phyloP scores from a whole-genome alignment of 192 early-diverging fungal genomes.

The Backusella psychrophila region DNA sequence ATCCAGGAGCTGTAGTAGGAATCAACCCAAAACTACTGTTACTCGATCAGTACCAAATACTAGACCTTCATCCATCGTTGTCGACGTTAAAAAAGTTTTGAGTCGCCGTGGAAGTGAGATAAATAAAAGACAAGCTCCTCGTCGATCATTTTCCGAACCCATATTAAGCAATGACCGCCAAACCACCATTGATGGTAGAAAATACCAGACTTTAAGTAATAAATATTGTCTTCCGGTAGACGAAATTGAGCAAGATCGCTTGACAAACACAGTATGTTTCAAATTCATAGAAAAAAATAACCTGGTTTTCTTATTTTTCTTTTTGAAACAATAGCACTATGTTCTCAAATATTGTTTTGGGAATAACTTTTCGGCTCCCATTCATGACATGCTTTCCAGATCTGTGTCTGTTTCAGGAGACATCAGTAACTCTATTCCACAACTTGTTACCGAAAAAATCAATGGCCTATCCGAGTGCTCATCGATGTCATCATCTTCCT shows the following conservation, averaged over 20 bases:
- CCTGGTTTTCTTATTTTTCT: neutral
- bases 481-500: neutral
- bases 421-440: neutral
- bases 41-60: neutral
- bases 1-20: neutral
- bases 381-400: conserved; percentile 6
- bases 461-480: neutral
- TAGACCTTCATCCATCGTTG: neutral
- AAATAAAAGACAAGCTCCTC: neutral
- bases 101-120: neutral
- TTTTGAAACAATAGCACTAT: conserved; percentile 13
- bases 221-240: conserved; percentile 34
- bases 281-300: neutral
- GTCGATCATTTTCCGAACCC: neutral
- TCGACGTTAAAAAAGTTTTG: neutral
- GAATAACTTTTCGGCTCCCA: conserved; percentile 26
- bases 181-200: conserved; percentile 11
- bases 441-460: neutral
- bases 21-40: neutral
- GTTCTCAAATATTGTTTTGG: conserved; percentile 18
- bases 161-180: neutral
- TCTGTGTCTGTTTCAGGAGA: conserved; percentile 10
- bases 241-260: conserved; percentile 30
- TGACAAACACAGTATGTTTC: conserved; percentile 22
- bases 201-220: conserved; percentile 15